These are phyloP conservation scores for Acrocalymma vagum DNA, from an alignment of 2,329 filamentous ascomycete genomes.

Conservation along the genomic window DNA sequence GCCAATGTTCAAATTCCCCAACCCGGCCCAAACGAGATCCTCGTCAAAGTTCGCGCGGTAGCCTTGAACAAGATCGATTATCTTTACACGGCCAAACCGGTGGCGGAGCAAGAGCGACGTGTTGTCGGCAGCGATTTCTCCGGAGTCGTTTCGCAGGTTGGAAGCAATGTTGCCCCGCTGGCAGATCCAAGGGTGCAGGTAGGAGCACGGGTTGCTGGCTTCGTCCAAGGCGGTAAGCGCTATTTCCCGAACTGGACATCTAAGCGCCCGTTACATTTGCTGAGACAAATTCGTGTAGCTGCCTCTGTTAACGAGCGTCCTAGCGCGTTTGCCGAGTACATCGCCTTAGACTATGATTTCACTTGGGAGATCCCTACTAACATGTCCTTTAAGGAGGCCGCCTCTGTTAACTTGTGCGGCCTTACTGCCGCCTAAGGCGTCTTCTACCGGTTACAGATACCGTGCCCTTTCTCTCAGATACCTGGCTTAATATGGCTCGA, in stretches of 20 bases:
- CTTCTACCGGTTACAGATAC: conserved; percentile 48
- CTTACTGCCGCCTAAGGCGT: conserved; percentile 55
- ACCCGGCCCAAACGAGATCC: conserved; percentile 22
- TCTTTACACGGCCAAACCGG: conserved; percentile 47
- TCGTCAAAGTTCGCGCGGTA: conserved; percentile 32
- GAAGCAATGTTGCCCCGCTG: no score
- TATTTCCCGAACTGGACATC: no score
- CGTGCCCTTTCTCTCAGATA: conserved; percentile 40
- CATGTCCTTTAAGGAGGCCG: conserved; percentile 48
- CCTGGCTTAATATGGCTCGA: no score
- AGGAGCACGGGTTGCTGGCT: conserved; percentile 51
- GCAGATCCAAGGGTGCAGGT: no score
- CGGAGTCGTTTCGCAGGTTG: conserved; percentile 33
- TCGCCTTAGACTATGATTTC: conserved; percentile 46
- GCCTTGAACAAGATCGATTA: conserved; percentile 43
- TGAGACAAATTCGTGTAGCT: no score
- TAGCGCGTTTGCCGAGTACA: conserved; percentile 57
- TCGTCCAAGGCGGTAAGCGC: conserved; percentile 57
- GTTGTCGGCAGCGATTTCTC: conserved; percentile 54
- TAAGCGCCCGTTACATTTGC: no score
- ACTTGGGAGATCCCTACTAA: conserved; percentile 48
- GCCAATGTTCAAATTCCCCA: no score
- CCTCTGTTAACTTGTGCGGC: conserved; percentile 51
- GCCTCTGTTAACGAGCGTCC: conserved; percentile 54
- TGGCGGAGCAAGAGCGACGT: conserved; percentile 41